Percentiles rank a stretch among this genome's conserved stretches.
Conservation (phyloP, 768 basidiomycete species). For the Trametes sanguinea region DNA sequence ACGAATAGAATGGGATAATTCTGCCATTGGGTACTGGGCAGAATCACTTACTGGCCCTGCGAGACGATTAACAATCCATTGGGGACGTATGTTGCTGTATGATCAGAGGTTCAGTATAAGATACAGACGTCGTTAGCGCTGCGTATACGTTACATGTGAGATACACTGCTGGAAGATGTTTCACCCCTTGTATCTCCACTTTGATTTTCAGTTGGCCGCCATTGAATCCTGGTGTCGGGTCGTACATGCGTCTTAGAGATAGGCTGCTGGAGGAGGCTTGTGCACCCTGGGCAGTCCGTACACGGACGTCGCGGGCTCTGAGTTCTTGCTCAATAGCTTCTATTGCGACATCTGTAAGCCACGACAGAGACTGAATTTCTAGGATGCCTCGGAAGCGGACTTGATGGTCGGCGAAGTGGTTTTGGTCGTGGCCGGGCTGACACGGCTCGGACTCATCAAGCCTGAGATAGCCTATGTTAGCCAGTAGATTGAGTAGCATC, state of each 20-base stretch:
- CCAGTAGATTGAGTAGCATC: neutral
- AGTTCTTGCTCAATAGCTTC: conserved; percentile 47
- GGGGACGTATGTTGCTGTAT: conserved; percentile 32
- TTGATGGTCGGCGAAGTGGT: conserved; percentile 1
- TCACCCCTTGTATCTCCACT: conserved; percentile 46
- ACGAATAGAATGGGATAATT: neutral
- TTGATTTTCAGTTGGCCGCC: conserved; percentile 32
- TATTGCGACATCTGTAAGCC: conserved; percentile 52
- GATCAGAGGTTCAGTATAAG: neutral
- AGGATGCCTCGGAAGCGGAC: conserved; percentile 57
- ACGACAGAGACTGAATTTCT: conserved; percentile 44
- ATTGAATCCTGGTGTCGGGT: conserved; percentile 24
- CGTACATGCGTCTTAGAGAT: conserved; percentile 34
- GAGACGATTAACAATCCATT: conserved; percentile 37
- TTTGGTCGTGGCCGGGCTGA: conserved; percentile 16
- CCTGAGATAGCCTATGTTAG: conserved; percentile 3
- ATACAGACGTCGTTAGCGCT: neutral
- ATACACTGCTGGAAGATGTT: conserved; percentile 42
- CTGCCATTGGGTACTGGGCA: neutral
- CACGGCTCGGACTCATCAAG: conserved; percentile 18
- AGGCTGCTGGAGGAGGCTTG: conserved; percentile 28
- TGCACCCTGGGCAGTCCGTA: conserved; percentile 9
- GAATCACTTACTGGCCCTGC: conserved; percentile 33
- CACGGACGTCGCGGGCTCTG: conserved; percentile 38
- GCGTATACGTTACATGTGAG: conserved; percentile 38